Evolutionary conservation across 768 basidiomycete genomes (phyloP).

Genomic region (Pleurotus giganteus): DNA sequence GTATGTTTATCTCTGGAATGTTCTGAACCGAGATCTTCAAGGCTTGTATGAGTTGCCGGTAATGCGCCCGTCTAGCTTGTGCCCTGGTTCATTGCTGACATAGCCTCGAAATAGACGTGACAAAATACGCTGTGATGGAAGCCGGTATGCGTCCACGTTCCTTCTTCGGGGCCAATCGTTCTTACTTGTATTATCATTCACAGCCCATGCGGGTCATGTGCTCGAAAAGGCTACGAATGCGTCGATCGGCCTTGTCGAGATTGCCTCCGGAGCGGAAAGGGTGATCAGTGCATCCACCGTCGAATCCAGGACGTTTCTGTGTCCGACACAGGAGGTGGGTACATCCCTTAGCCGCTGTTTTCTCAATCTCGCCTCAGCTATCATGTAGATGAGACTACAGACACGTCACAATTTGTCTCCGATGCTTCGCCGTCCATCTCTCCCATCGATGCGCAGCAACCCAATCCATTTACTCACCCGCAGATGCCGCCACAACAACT

Average conservation of each 20-base stretch:
- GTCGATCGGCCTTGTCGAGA: constrained; percentile 45
- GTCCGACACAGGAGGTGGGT: constrained; percentile 23
- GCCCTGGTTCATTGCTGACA: constrained; percentile 11
- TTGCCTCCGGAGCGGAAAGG: constrained; percentile 43
- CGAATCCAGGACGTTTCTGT: constrained; percentile 20
- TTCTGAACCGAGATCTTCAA: constrained; percentile 22
- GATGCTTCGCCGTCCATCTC: constrained; percentile 10
- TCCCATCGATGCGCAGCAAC: constrained; percentile 6
- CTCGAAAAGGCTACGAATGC: constrained; percentile 51
- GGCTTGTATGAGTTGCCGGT: constrained; percentile 65
- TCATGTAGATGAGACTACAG: constrained; percentile 7
- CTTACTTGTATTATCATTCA: constrained; percentile 10
- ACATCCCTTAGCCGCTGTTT: background rate
- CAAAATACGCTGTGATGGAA: constrained; percentile 61
- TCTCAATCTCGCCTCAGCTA: background rate
- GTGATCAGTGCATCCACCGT: constrained; percentile 45
- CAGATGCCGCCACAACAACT: constrained; percentile 1
- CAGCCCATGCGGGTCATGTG: constrained; percentile 51
- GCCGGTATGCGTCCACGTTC: constrained; percentile 35
- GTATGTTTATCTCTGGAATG: constrained; percentile 12
- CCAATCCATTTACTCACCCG: constrained; percentile 4
- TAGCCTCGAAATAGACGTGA: constrained; percentile 42
- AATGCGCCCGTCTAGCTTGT: constrained; percentile 15
- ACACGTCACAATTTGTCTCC: constrained; percentile 7
- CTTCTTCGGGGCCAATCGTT: constrained; percentile 4